phyloP scores from a whole-genome alignment of 1,284 basidiomycete species.

The Puccinia coronata region DNA sequence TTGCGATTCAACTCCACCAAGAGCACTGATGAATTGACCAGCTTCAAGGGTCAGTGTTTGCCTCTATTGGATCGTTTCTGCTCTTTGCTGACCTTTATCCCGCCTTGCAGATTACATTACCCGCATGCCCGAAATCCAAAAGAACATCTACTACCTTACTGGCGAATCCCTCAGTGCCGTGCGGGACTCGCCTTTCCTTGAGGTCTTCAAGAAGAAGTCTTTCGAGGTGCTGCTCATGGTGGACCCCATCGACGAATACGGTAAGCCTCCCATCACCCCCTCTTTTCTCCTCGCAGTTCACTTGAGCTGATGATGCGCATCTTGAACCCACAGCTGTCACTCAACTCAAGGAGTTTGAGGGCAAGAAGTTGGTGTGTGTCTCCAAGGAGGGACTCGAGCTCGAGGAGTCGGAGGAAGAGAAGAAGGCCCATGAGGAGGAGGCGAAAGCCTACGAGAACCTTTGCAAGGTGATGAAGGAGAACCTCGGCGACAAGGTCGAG shows the following conservation, averaged over 20 bases:
- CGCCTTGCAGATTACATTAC: slow-evolving; percentile 86
- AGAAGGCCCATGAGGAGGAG: slow-evolving; percentile 85
- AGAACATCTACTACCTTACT: slow-evolving; percentile 93
- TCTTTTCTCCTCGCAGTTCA: too few relatives aligned
- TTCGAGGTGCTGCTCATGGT: slow-evolving; percentile 97
- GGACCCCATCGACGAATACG: slow-evolving; percentile 83
- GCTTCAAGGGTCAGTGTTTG: slow-evolving; percentile 75
- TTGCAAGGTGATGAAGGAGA: slow-evolving; percentile 95
- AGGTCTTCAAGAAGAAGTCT: slow-evolving; percentile 99
- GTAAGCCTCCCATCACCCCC: too few relatives aligned
- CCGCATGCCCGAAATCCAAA: slow-evolving; percentile 98
- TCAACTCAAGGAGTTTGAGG: slow-evolving; percentile 98
- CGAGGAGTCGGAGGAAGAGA: slow-evolving; percentile 98
- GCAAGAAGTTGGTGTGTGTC: slow-evolving; percentile 96
- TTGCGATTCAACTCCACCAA: slow-evolving; percentile 98
- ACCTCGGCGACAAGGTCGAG: slow-evolving; percentile 98
- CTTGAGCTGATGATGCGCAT: too few relatives aligned
- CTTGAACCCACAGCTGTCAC: slow-evolving; percentile 79
- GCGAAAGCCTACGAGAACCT: slow-evolving; percentile 81
- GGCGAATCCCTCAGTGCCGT: slow-evolving; percentile 92
- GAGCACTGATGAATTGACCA: slow-evolving; percentile 85
- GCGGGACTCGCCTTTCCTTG: slow-evolving; percentile 96
- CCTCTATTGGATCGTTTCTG: slow-evolving; percentile 32
- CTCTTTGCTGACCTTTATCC: background rate
- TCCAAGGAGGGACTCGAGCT: slow-evolving; percentile 99